Evolutionary conservation across 2,329 filamentous ascomycete genomes (phyloP), one percentile per base, ranked within the genome.

Genomic region (Pestalotiopsis sp.): DNA sequence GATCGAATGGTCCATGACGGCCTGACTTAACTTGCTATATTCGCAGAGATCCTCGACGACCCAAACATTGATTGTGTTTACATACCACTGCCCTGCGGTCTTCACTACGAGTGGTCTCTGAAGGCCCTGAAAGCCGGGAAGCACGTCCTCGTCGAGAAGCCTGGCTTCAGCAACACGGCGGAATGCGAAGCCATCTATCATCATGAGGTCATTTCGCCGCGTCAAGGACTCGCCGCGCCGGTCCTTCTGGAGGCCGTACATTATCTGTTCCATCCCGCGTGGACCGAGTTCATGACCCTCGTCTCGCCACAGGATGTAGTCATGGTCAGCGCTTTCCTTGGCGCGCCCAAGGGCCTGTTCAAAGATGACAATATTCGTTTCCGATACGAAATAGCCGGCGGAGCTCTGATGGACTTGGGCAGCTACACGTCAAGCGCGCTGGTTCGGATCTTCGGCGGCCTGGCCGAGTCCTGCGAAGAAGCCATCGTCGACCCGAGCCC

Each of bases 61-160:
- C 73, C 79, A 2, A 75, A 78, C 27, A 84, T 84, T 73, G 82
- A 86, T 52, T 83, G 81, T 20, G 82, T 89, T 63, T 88, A 86
- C 74, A 85, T 88, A 68, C 80, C 85, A 6, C 78, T 88, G 4
- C 83, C 83, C 5, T 80, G 80, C 66, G 77, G 78, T 4, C 73
- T 83, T 9, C 82, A 83, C 72, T 79, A 75, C 61, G 82, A 86
- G 72, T 88, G 84, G 83, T 80, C 85, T 9, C 71, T 84, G 17
- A 82, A 82, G 66, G 81, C 85, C 3, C 76, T 89, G 25, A 72
- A 77, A 25, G 82, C 82, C 3, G 84, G 84, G 4, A 85, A 85
- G 66, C 82, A 85, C 69, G 82, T 86, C 14, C 78, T 85, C 0
- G 74, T 84, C 5, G 83, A 85, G 71, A 86, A 85, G 70, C 83